Conservation (phyloP, 1,284 basidiomycete genomes). For the Pholiota adiposa region DNA sequence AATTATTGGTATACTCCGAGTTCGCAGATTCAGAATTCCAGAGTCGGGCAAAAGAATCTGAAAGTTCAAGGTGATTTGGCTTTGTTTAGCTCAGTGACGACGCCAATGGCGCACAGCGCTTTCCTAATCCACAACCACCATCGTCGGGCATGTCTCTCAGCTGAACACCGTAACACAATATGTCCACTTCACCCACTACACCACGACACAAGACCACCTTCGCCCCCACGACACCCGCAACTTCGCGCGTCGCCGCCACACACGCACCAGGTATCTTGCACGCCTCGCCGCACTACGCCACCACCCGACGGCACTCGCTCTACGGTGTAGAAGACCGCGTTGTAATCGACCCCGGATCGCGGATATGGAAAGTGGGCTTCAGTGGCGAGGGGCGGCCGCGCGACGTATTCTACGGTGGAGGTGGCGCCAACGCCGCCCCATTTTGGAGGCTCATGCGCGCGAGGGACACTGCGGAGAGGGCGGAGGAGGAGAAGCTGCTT, state of each 20-base stretch:
- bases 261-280: conserved; percentile 47
- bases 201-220: conserved; percentile 46
- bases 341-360: conserved; percentile 83
- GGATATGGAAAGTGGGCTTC: conserved; percentile 89
- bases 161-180: conserved; percentile 15
- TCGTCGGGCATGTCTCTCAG: background rate
- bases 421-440: conserved; percentile 38
- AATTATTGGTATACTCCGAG: too few species aligned
- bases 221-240: conserved; percentile 54
- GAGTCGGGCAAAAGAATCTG: too few species aligned
- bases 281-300: conserved; percentile 77
- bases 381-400: conserved; percentile 86
- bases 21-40: too few species aligned
- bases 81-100: background rate
- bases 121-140: too few species aligned
- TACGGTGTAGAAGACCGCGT: conserved; percentile 89
- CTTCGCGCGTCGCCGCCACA: conserved; percentile 49
- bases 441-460: conserved; percentile 69
- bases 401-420: conserved; percentile 68
- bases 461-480: conserved; percentile 54
- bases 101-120: background rate
- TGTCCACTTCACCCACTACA: conserved; percentile 48
- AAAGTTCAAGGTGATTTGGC: background rate
- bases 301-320: conserved; percentile 76
- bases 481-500: conserved; percentile 74